Evolutionary conservation across 164 flowering plant genomes (phyloP).

Genomic region (Protea cynaroides): DNA sequence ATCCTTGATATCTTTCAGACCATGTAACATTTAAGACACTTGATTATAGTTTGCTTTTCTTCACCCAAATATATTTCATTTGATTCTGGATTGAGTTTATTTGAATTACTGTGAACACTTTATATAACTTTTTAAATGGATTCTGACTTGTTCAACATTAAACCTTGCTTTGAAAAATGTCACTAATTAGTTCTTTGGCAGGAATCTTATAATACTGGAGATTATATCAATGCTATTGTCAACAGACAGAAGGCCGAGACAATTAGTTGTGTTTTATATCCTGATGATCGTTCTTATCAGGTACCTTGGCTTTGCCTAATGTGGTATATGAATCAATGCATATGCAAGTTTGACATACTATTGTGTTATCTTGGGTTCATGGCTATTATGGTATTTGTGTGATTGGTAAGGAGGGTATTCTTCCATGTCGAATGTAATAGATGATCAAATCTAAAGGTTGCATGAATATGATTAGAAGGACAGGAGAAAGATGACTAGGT

Average conservation of each 20-base stretch:
- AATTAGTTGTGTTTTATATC: conserved; percentile 49
- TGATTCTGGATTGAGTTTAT: not conserved
- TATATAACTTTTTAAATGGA: not conserved
- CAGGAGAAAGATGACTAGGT: no score
- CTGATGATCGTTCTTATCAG: conserved; percentile 64
- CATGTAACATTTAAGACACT: no score
- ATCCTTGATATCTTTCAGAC: no score
- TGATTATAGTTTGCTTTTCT: no score
- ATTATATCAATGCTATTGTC: conserved; percentile 48
- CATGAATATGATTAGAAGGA: no score
- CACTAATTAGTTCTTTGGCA: conserved; percentile 10
- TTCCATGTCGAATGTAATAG: not conserved
- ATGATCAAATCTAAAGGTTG: no score
- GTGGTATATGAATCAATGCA: not conserved
- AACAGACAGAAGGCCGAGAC: conserved; percentile 54
- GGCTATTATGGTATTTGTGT: no score
- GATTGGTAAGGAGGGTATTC: no score
- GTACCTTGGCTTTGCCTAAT: conserved; percentile 15
- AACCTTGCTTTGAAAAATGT: not conserved
- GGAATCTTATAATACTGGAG: conserved; percentile 61
- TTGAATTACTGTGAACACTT: not conserved
- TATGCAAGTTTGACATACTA: not conserved
- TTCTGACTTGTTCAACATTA: not conserved
- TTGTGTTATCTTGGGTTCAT: not conserved
- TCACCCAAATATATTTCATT: no score